Evolutionary conservation across 176 grass and related monocot genomes (phyloP), one percentile per base, ranked within the genome.

Genomic region (Musa schizocarpa): DNA sequence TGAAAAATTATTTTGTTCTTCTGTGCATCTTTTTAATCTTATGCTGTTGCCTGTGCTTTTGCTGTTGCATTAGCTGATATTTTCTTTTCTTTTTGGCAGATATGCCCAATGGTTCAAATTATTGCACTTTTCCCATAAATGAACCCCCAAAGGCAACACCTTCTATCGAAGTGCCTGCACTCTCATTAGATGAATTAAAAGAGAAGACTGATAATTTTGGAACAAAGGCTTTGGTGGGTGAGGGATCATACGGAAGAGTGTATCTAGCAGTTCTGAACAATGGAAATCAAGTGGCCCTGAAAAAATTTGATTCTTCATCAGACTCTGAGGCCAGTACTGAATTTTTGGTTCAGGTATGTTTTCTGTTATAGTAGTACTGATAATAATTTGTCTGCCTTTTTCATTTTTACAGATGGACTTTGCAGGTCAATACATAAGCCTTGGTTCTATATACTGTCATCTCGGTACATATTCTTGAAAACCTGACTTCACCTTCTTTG

Each of bases 201-300:
- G 81, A 92, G 82, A 89, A 92, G 67, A 96, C 92, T 23, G 87
- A 96, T 59, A 82, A 96, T 77, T 96, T 96, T 76, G 89, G 87
- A 20, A 83, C 85, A 12, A 87, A 82, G 14, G 24, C 89, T 80
- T 89, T 96, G 68, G 84, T 96, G 52, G 89, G 92, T 1, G 92
- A 96, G 87, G 92, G 92, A 10, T 96, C 92, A 74, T 96, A 92
- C 54, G 92, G 92, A 69, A 91, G 92, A 74, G 92, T 96, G 29
- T 96, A 92, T 26, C 88, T 87, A 27, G 92, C 80, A 56, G 58
- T 82, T 49, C 80, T 96, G 81, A 80, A 85, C 77, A 84, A 69
- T 66, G 92, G 80, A 50, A 89, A 80, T 76, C 88, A 96, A 78
- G 63, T 91, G 77, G 89, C 92, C 17, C 75, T 96, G 21, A 96